These are phyloP conservation scores for Gnomoniopsis sp. DNA, from an alignment of 2,329 filamentous ascomycete genomes.

Conservation along the genomic window DNA sequence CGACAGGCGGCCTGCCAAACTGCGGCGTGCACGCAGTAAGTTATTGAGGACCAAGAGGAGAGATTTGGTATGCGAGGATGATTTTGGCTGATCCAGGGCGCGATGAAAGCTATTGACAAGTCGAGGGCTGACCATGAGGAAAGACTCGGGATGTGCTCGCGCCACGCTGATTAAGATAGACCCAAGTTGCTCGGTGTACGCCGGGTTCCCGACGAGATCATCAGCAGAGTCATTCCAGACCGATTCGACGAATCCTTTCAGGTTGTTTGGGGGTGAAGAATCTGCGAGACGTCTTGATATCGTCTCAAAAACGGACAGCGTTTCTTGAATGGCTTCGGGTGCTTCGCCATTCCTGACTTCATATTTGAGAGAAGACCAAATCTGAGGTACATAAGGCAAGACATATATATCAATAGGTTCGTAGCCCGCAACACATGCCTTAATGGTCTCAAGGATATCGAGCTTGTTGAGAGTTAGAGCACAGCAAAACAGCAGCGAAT, in stretches of 20 bases:
- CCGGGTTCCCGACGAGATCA: slow-evolving; percentile 47
- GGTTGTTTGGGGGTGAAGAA: slow-evolving; percentile 26
- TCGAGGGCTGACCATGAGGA: slow-evolving; percentile 43
- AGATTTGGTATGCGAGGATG: slow-evolving; percentile 47
- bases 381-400: slow-evolving; percentile 44
- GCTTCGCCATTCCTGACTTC: slow-evolving; percentile 60
- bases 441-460: slow-evolving; percentile 54
- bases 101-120: slow-evolving; percentile 46
- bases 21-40: slow-evolving; percentile 31
- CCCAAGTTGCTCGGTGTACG: slow-evolving; percentile 46
- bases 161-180: slow-evolving; percentile 16
- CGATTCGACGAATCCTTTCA: slow-evolving; percentile 43
- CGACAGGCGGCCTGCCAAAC: slow-evolving; percentile 14
- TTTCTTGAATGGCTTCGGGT: slow-evolving; percentile 54
- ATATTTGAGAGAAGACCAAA: slow-evolving; percentile 61
- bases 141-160: slow-evolving; percentile 44
- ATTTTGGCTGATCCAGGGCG: slow-evolving; percentile 48
- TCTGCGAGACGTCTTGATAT: slow-evolving; percentile 36
- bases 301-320: slow-evolving; percentile 50
- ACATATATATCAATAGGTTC: slow-evolving; percentile 43
- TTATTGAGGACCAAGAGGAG: slow-evolving; percentile 50
- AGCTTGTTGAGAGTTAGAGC: slow-evolving; percentile 29
- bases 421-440: slow-evolving; percentile 50
- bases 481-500: neutral
- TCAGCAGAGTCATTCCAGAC: slow-evolving; percentile 52